phyloP scores from a whole-genome alignment of 768 basidiomycete species.

The Fomitopsis pulvina region DNA sequence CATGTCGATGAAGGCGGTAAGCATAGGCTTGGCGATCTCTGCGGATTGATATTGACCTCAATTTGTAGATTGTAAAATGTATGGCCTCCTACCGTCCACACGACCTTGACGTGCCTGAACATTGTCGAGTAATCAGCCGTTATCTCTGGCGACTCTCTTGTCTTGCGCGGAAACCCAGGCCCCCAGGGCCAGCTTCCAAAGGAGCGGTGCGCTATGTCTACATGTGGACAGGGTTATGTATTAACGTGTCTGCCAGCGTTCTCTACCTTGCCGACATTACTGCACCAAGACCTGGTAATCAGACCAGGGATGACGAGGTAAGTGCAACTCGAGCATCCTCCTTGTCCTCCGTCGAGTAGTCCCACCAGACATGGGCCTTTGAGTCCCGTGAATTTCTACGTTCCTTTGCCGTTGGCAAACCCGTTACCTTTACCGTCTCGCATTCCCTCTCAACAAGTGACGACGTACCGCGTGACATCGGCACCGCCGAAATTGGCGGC shows the following conservation, averaged over 20 bases:
- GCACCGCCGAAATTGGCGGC: slow-evolving; percentile 65
- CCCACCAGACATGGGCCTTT: slow-evolving; percentile 74
- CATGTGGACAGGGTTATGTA: neutral
- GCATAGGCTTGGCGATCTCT: slow-evolving; percentile 20
- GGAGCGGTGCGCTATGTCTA: slow-evolving; percentile 60
- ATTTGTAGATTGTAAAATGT: slow-evolving; percentile 31
- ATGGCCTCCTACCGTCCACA: slow-evolving; percentile 15
- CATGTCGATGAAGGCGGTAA: slow-evolving; percentile 76
- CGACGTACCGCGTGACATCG: slow-evolving; percentile 74
- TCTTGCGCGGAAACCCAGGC: slow-evolving; percentile 70
- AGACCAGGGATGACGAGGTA: slow-evolving; percentile 81
- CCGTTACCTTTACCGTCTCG: slow-evolving; percentile 76
- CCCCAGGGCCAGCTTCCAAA: slow-evolving; percentile 85
- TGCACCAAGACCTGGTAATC: slow-evolving; percentile 79
- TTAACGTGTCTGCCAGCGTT: slow-evolving; percentile 42
- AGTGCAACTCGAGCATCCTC: slow-evolving; percentile 5
- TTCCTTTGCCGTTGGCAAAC: slow-evolving; percentile 80
- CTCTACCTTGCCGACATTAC: slow-evolving; percentile 85
- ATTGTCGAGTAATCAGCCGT: slow-evolving; percentile 51
- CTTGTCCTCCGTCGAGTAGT: neutral
- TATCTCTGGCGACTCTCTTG: slow-evolving; percentile 84
- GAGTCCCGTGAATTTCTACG: slow-evolving; percentile 92
- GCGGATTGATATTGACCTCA: neutral
- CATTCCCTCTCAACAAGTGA: slow-evolving; percentile 76
- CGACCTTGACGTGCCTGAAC: slow-evolving; percentile 15